These are phyloP conservation scores for Phytophthora ohioensis DNA, from an alignment of 352 stramenopile genomes.

Conservation along the genomic window DNA sequence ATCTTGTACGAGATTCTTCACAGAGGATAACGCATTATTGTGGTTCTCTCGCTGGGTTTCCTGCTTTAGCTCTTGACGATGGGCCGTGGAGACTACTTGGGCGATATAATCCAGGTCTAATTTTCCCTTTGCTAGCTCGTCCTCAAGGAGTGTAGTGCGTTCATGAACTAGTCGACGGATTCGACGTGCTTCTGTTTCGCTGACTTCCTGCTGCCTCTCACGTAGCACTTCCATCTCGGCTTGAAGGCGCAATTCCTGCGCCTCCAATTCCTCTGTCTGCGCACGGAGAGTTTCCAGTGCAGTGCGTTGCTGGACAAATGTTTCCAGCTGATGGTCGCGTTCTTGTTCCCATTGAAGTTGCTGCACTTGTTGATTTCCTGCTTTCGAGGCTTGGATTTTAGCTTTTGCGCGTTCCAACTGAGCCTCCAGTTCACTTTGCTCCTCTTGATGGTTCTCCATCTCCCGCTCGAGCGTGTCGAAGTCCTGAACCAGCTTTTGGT, in stretches of 20 bases:
- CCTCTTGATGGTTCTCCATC: constrained; percentile 38
- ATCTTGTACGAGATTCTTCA: constrained; percentile 44
- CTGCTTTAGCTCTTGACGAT: constrained; percentile 15
- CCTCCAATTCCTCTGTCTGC: constrained; percentile 42
- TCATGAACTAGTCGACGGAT: constrained; percentile 60
- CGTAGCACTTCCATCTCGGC: constrained; percentile 60
- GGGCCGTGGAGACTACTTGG: constrained; percentile 40
- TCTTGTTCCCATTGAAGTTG: constrained; percentile 50
- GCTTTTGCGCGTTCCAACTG: constrained; percentile 30
- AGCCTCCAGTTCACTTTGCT: constrained; percentile 40
- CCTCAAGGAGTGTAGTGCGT: constrained; percentile 52
- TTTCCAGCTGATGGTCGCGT: constrained; percentile 46
- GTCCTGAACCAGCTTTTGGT: constrained; percentile 62
- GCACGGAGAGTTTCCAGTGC: constrained; percentile 31
- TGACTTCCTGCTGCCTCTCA: constrained; percentile 49
- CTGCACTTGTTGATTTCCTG: constrained; percentile 32
- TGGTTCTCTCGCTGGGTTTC: constrained; percentile 12
- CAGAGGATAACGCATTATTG: background rate
- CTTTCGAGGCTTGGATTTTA: constrained; percentile 18
- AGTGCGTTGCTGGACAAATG: constrained; percentile 38
- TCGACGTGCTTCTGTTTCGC: constrained; percentile 46
- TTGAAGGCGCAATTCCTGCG: constrained; percentile 49
- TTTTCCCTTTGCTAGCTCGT: constrained; percentile 54
- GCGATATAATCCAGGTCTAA: constrained; percentile 60
- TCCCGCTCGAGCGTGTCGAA: constrained; percentile 57